A percentile compares a stretch with the other conserved stretches of the same genome.
Conservation (phyloP, 2,329 filamentous ascomycete species). For the Penicillium hordei region DNA sequence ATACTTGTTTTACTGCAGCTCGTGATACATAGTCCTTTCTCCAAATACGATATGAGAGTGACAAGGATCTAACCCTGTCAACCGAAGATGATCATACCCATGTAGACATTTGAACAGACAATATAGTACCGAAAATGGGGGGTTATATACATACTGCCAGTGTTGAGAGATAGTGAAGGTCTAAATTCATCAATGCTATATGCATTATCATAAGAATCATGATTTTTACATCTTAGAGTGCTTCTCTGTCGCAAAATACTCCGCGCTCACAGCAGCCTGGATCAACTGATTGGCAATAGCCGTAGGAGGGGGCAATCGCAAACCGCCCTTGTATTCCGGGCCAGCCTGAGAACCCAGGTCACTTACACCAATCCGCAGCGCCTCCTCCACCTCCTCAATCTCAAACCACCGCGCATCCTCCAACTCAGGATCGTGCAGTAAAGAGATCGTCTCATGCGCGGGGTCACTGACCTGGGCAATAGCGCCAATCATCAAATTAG, state of each 20-base stretch:
- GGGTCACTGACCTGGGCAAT: slow-evolving; percentile 78
- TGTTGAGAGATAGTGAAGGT: not conserved
- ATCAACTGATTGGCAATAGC: slow-evolving; percentile 93
- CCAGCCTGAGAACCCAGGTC: slow-evolving; percentile 65
- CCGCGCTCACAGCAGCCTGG: slow-evolving; percentile 68
- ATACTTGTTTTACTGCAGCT: not conserved
- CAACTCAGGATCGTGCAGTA: slow-evolving; percentile 88
- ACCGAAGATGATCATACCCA: not conserved
- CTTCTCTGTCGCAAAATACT: slow-evolving; percentile 63
- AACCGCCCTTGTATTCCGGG: slow-evolving; percentile 67
- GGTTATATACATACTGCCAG: not conserved
- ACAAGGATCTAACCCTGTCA: not conserved
- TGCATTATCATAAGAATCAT: not conserved
- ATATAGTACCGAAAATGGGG: not conserved
- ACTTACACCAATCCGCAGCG: slow-evolving; percentile 66
- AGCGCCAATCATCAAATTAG: slow-evolving; percentile 82
- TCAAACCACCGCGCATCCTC: slow-evolving; percentile 87
- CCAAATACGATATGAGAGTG: not conserved
- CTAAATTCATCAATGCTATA: not conserved
- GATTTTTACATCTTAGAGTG: slow-evolving; percentile 46
- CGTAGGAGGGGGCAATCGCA: slow-evolving; percentile 79
- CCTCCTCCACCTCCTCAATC: slow-evolving; percentile 75
- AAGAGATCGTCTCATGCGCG: slow-evolving; percentile 73
- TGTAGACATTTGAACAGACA: not conserved
- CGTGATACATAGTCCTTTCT: not conserved